These are phyloP conservation scores for Penicillium janthinellum DNA, from an alignment of 2,329 filamentous ascomycete genomes.

Conservation along the genomic window DNA sequence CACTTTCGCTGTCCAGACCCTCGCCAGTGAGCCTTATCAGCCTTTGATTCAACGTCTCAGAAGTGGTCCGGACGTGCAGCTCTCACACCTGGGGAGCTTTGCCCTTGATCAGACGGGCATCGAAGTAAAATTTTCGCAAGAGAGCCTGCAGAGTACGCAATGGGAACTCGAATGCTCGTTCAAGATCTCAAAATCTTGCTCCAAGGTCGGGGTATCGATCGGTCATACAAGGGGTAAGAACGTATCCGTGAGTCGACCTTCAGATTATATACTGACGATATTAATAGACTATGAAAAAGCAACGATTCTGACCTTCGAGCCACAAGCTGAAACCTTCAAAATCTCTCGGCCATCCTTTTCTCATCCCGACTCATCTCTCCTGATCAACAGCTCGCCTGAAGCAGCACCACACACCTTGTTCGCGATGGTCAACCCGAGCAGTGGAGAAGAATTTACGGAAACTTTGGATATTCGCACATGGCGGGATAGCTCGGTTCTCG, in stretches of 20 bases:
- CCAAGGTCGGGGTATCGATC: background rate
- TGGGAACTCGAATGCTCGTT: background rate
- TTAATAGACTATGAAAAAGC: background rate
- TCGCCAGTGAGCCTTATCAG: background rate
- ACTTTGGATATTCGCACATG: background rate
- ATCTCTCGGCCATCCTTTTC: background rate
- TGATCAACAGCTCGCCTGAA: background rate
- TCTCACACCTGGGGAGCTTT: background rate
- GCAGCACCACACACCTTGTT: background rate
- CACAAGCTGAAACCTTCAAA: background rate
- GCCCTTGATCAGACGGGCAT: background rate
- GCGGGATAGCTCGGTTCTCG: background rate
- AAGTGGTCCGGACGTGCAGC: background rate
- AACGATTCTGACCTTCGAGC: background rate
- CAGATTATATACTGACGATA: background rate
- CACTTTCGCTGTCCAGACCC: background rate
- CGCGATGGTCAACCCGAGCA: background rate
- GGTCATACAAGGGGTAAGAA: background rate
- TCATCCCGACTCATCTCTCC: background rate
- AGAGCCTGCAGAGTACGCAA: background rate
- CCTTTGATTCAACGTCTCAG: background rate
- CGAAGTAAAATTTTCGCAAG: background rate
- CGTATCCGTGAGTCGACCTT: background rate
- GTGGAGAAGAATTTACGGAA: background rate
- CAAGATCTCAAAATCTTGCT: background rate